Evolutionary conservation across 768 basidiomycete species (phyloP), one percentile per base, ranked within the genome.

Genomic region (Roridomyces roridus): DNA sequence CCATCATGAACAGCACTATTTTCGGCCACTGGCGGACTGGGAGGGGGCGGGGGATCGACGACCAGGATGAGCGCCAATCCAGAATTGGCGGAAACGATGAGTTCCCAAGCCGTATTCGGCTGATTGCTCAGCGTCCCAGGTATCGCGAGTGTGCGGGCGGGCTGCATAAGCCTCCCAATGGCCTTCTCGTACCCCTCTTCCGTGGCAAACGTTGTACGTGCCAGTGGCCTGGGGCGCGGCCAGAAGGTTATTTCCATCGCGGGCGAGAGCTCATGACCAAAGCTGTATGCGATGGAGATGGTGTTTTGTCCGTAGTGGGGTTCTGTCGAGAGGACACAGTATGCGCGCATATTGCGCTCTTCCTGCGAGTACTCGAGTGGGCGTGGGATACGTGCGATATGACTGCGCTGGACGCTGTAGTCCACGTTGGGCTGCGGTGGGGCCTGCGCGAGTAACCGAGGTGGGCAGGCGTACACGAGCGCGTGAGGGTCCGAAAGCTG

Each of bases 171-270:
- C 5, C 37, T 17, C 9, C 20, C 31, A 12, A 31, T 37, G 1
- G 17, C 57, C 5, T 28, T 11, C 15, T 59, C 57, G 37, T 29
- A 21, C 15, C 43, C 50, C 42, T 28, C 36, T 17, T 43, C 34
- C 14, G 18, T 10, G 3, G 6, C 34, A n/a, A 42, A 34, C 7
- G 43, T 5, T 14, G 21, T 17, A 10, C 35, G 37, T 20, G 42
- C 29, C 24, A 20, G 26, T 10, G 31, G 17, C n/a, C 4, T 26
- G 10, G 60, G 61, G 8, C 61, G 56, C 15, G 61, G 53, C 61
- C 61, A 63, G 29, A 63, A 63, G 9, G 61, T 63, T 21, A 63
- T 44, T 49, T 59, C 57, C 5, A 63, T 17, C 24, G 41, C 11
- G 20, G 15, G 40, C 20, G n/a, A 2, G 1, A 14, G 5, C n/a